Conservation (phyloP, 2,329 filamentous ascomycete genomes). For the Diaporthe aspalathi region DNA sequence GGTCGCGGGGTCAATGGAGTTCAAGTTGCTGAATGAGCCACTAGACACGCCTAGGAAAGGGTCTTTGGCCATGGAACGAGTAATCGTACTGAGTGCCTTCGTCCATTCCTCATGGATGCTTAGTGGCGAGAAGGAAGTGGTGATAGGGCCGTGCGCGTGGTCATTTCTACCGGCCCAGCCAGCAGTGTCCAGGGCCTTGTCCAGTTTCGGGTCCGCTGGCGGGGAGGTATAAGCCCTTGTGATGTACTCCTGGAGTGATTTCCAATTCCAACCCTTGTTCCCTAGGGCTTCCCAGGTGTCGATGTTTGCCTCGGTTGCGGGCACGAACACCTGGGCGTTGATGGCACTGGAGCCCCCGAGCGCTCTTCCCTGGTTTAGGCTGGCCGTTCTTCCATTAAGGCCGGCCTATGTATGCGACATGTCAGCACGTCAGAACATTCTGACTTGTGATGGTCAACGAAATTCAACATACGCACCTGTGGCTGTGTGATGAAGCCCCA, state of each 20-base stretch:
- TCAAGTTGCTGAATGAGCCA: neutral
- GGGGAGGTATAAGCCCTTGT: neutral
- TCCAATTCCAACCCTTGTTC: neutral
- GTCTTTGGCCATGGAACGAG: neutral
- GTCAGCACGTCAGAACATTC: neutral
- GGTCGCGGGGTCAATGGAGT: too few species aligned
- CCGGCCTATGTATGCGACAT: neutral
- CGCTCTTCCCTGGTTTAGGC: neutral
- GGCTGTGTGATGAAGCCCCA: constrained; percentile 53
- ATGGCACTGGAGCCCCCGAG: neutral
- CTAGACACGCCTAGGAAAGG: neutral
- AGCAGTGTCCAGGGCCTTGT: neutral
- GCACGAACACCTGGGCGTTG: neutral
- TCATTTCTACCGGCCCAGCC: neutral
- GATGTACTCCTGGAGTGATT: neutral
- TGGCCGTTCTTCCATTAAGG: neutral
- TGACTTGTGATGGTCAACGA: neutral
- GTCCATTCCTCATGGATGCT: neutral
- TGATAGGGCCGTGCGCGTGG: neutral
- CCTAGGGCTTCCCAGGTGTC: neutral
- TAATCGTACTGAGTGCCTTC: neutral
- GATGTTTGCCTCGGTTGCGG: neutral
- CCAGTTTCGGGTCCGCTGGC: neutral
- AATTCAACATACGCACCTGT: constrained; percentile 44
- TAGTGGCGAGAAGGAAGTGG: neutral